These are phyloP conservation scores for Linnemannia zychae DNA, from an alignment of 192 early-diverging fungal genomes.

Conservation along the genomic window DNA sequence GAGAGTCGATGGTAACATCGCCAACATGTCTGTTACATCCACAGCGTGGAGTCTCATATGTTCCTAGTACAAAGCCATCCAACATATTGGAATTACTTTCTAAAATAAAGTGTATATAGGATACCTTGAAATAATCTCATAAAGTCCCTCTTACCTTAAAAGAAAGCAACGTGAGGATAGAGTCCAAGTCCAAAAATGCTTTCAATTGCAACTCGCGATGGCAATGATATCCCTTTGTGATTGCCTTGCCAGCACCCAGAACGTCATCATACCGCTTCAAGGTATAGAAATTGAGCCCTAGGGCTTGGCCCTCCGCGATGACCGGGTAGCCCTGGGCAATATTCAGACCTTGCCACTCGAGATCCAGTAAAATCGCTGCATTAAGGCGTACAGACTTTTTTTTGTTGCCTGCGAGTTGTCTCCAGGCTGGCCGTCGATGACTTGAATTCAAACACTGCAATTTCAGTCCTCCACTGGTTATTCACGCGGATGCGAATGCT, in stretches of 20 bases:
- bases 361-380: slow-evolving; percentile 16
- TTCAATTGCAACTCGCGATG: slow-evolving; percentile 1
- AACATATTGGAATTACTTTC: too few species aligned
- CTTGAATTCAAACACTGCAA: slow-evolving; percentile 20
- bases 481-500: background rate
- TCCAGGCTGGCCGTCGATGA: background rate
- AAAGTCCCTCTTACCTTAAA: slow-evolving; percentile 9
- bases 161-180: background rate
- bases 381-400: slow-evolving; percentile 14
- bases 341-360: background rate
- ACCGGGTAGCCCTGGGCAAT: background rate
- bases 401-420: slow-evolving; percentile 9
- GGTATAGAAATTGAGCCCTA: slow-evolving; percentile 15
- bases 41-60: too few species aligned
- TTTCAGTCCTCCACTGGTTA: slow-evolving; percentile 9
- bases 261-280: background rate
- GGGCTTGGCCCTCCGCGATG: slow-evolving; percentile 6
- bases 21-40: too few species aligned
- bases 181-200: background rate
- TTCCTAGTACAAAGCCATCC: too few species aligned
- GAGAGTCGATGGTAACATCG: background rate
- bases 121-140: background rate
- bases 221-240: background rate
- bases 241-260: background rate
- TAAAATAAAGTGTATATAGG: too few species aligned